These are phyloP conservation scores for Lactarius deliciosus DNA, from an alignment of 768 basidiomycete species.

Conservation along the genomic window DNA sequence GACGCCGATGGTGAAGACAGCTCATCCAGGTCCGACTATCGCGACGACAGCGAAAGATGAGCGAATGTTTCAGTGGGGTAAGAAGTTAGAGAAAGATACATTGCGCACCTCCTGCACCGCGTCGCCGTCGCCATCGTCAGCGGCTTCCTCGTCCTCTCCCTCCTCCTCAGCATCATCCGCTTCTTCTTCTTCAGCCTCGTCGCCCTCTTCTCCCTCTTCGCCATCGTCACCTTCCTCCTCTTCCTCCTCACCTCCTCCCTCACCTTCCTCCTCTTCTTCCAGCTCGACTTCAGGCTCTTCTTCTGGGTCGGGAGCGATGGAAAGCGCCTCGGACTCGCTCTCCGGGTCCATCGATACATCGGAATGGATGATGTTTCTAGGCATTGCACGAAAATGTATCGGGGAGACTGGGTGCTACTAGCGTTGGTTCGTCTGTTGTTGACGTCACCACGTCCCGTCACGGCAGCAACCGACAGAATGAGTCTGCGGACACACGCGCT, in stretches of 20 bases:
- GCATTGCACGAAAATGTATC: conserved; percentile 8
- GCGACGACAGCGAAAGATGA: conserved; percentile 1
- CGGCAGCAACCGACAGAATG: neutral
- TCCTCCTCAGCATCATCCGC: conserved; percentile 25
- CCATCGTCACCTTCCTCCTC: conserved; percentile 37
- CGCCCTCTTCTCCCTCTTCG: conserved; percentile 44
- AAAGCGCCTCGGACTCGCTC: conserved; percentile 26
- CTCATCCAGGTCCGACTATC: conserved; percentile 27
- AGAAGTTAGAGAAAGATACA: neutral
- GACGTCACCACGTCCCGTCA: neutral
- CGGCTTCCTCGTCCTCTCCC: conserved; percentile 28
- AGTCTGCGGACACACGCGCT: too few species aligned
- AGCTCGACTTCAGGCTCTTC: conserved; percentile 43
- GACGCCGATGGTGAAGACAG: conserved; percentile 30
- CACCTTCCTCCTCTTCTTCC: conserved; percentile 35
- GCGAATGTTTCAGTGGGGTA: neutral
- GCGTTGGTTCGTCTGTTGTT: neutral
- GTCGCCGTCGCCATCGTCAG: conserved; percentile 30
- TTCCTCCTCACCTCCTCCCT: conserved; percentile 2
- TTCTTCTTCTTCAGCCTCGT: conserved; percentile 28
- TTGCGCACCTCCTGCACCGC: conserved; percentile 27
- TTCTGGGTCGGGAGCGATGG: conserved; percentile 36
- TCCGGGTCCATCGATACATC: conserved; percentile 27
- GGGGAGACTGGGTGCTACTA: neutral
- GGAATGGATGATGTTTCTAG: conserved; percentile 28